phyloP scores from a whole-genome alignment of 106 monocot genomes.

The Dioscorea alata region DNA sequence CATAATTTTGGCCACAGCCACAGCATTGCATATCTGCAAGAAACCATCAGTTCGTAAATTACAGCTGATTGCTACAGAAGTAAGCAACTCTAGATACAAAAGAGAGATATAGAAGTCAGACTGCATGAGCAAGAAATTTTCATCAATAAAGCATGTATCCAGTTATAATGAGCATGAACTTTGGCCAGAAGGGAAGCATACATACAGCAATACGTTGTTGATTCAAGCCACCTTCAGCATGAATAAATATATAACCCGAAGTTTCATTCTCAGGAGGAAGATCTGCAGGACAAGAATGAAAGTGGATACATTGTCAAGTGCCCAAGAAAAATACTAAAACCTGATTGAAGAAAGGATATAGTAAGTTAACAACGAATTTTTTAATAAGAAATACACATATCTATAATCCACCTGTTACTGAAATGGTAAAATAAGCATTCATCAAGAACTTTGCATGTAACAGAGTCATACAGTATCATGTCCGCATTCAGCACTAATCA shows the following conservation, averaged over 20 bases:
- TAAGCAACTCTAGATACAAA: too few species aligned
- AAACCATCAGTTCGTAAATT: not conserved
- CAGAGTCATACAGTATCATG: too few species aligned
- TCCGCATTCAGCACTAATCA: too few species aligned
- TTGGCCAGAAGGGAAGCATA: not conserved
- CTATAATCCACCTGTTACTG: too few species aligned
- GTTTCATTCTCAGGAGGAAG: conserved; percentile 86
- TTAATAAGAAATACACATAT: not conserved
- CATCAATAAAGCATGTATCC: too few species aligned
- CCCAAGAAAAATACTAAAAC: not conserved
- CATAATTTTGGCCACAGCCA: conserved; percentile 98
- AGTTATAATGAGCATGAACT: too few species aligned
- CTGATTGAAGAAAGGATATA: not conserved
- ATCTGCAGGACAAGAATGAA: conserved; percentile 35
- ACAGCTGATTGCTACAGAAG: too few species aligned
- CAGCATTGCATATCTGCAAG: conserved; percentile 95
- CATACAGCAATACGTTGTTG: conserved; percentile 98
- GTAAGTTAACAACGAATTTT: not conserved
- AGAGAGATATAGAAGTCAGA: too few species aligned
- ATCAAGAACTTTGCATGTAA: too few species aligned
- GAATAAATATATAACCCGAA: conserved; percentile 90
- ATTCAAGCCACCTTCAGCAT: conserved; percentile 96
- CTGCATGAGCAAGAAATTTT: too few species aligned
- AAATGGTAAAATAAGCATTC: too few species aligned
- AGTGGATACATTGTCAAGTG: not conserved